These are phyloP conservation scores for Pseudogymnoascus sp. DNA, from an alignment of 2,329 filamentous ascomycete genomes.

Conservation along the genomic window DNA sequence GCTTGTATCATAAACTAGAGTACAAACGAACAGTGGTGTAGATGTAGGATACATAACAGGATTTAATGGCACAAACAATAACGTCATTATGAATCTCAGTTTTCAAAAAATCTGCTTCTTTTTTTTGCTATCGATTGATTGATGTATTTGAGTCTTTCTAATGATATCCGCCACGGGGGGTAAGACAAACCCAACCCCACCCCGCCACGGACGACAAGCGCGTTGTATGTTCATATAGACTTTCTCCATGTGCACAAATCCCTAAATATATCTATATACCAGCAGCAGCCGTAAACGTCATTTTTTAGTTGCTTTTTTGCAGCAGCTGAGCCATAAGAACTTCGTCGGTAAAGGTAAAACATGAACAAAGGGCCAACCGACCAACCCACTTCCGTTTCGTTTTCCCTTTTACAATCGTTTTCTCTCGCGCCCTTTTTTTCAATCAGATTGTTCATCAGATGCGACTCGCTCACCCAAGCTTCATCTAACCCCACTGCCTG, in stretches of 20 bases:
- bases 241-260: not conserved
- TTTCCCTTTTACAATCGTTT: not conserved
- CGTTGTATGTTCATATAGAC: slow-evolving; percentile 4
- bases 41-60: slow-evolving; percentile 5
- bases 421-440: not conserved
- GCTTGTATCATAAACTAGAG: not conserved
- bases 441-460: slow-evolving; percentile 6
- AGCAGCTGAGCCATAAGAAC: slow-evolving; percentile 1
- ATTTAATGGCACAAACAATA: slow-evolving; percentile 2
- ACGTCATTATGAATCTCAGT: not conserved
- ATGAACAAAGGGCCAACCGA: not conserved
- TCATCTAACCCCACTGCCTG: not conserved
- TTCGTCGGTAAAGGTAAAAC: slow-evolving; percentile 1
- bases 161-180: not conserved
- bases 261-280: slow-evolving; percentile 4
- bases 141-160: slow-evolving; percentile 1
- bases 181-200: not conserved
- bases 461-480: not conserved
- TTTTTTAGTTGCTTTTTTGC: not conserved
- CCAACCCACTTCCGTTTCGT: not conserved
- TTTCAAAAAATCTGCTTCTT: not conserved
- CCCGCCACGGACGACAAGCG: not conserved
- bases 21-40: not conserved
- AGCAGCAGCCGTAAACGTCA: not conserved
- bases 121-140: not conserved